Evolutionary conservation across 192 early-diverging fungal genomes (phyloP), one percentile per base, ranked within the genome.

Genomic region (Coemansia sp.): DNA sequence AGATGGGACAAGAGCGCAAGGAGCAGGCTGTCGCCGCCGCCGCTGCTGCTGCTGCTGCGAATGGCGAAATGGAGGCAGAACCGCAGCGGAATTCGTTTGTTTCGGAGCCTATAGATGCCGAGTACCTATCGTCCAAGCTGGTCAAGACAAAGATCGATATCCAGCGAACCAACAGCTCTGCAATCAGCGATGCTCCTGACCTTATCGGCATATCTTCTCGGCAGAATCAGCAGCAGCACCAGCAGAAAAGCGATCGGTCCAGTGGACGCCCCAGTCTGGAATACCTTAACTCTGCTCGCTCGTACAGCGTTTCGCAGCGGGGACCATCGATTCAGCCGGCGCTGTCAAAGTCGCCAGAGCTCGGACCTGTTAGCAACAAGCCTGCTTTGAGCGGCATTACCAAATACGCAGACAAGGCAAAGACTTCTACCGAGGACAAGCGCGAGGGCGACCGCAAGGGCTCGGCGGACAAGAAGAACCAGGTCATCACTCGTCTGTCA

Each of bases 401-500:
- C 39, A 14, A 42, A 42, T 3, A 42, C 3, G 8, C 24, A 5
- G 53, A 25, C 25, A 23, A 30, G 1, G 13, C 24, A 30, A 6
- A 30, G 29, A 27, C 9, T 55, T 7, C 53, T 16, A 6, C 53
- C 5, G 7, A 28, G 53, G 29, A 55, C 4, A 30, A 25, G 53
- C 10, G n/a, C n/a, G n/a, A 19, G 49, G 6, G 13, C 23, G 1
- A 35, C n/a, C 20, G 45, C 39, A 32, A 8, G 30, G 30, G 30
- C 30, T 32, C 30, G 30, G 30, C 30, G 8, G 30, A 32, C 30
- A 32, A 63, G 55, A 53, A 51, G 56, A 45, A 55, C 45, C 42
- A 68, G 6, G 53, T 74, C 0, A 60, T 71, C 29, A 82, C 87
- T 3, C 87, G 90, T 78, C 88, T 93, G 68, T 89, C 90, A 5